Evolutionary conservation across 2,329 filamentous ascomycete species (phyloP).

Genomic region (Pseudogymnoascus verrucosus): DNA sequence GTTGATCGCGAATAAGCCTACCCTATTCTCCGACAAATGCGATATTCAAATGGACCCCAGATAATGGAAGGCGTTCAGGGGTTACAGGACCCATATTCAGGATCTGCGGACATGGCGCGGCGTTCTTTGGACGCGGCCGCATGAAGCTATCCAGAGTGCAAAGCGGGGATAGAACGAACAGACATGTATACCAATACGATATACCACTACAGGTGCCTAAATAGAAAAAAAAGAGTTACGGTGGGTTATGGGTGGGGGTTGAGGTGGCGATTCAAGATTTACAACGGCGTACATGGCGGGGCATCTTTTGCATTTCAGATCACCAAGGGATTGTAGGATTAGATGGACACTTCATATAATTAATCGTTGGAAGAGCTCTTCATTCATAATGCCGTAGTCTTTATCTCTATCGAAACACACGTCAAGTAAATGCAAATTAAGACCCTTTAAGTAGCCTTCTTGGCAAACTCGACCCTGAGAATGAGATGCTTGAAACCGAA

Average conservation of each 20-base stretch:
- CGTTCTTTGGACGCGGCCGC: neutral
- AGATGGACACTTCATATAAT: slow-evolving; percentile 1
- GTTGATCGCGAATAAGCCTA: slow-evolving; percentile 42
- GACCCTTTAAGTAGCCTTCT: slow-evolving; percentile 45
- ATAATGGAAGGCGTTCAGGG: neutral
- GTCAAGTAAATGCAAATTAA: slow-evolving; percentile 7
- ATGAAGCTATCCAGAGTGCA: neutral
- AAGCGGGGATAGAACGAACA: neutral
- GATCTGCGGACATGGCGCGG: neutral
- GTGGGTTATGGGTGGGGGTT: neutral
- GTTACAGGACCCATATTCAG: neutral
- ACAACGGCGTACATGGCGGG: neutral
- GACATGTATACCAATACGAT: neutral
- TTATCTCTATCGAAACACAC: slow-evolving; percentile 10
- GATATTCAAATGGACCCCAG: neutral
- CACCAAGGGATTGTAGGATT: neutral
- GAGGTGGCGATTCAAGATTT: neutral
- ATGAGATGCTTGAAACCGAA: slow-evolving; percentile 86
- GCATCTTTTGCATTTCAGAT: neutral
- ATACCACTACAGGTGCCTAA: neutral
- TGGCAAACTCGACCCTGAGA: slow-evolving; percentile 79
- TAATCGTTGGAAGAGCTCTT: slow-evolving; percentile 13
- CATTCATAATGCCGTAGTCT: slow-evolving; percentile 9
- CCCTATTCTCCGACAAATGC: neutral
- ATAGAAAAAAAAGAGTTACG: neutral